Base-by-base conservation (phyloP, 2,329 filamentous ascomycete genomes). In the Chalara sp. region DNA sequence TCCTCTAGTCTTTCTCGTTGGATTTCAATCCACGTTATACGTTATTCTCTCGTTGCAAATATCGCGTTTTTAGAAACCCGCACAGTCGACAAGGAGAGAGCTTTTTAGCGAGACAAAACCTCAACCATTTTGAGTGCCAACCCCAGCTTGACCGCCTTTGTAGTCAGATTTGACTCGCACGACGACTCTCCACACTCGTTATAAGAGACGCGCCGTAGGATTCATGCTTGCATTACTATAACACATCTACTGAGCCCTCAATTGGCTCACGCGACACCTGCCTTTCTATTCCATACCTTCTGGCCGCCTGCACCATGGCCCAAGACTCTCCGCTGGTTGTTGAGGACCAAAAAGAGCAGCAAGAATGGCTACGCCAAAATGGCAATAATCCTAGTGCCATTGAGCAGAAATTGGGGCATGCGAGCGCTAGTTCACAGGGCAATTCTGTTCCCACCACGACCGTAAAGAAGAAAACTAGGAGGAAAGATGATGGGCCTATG, bases 401-500 rank as follows among this genome's bases (percentile, higher is more conserved):
- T 44, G 57, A 59, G 41, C 47, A 61, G 37, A 59, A 55, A n/a
- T 41, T 58, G 29, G 35, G 35, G 35, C 8, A 37, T 8, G 37
- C 51, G 11, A 42, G 41, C 44, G 48, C 32, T 8, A 21, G 35
- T 5, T 47, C 47, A n/a, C 43, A 44, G 21, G 47, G 46, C 31
- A 53, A 53, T 48, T 46, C 56, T 39, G 31, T 51, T 33, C 53
- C 42, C 29, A 53, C 55, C 48, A 52, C 56, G 40, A 50, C 52
- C 40, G 42, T 56, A 35, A 58, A 50, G 48, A 73, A 78, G 59
- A 76, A 79, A 57, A 68, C 77, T 56, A 84, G 78, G 71, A 73
- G 74, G 64, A 83, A 82, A 67, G 79, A 81, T 47, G 78, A 85
- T 58, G 75, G 81, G 50, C 73, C 81, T 40, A 71, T 79, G 60